Evolutionary conservation across 2,329 filamentous ascomycete genomes (phyloP).

Genomic region (Ophiostoma novo-ulmi): DNA sequence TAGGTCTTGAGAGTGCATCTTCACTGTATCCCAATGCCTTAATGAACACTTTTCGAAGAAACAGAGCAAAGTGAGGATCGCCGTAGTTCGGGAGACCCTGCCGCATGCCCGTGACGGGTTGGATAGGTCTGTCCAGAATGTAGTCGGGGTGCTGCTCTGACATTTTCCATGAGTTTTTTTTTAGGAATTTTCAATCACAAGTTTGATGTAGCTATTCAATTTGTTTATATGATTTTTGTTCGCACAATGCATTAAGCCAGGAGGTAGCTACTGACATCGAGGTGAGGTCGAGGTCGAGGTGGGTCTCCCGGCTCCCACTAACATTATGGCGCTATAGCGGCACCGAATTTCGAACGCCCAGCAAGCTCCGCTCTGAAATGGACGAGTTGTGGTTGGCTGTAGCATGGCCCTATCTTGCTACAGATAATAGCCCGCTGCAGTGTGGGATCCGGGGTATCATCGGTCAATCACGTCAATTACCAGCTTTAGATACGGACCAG

Average conservation of each 20-base stretch:
- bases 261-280: background rate
- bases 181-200: background rate
- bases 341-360: background rate
- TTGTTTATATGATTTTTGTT: too few species aligned
- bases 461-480: background rate
- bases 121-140: conserved; percentile 51
- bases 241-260: background rate
- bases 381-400: background rate
- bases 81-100: conserved; percentile 65
- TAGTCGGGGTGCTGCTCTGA: conserved; percentile 51
- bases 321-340: conserved; percentile 21
- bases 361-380: background rate
- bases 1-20: conserved; percentile 63
- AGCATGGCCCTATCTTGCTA: background rate
- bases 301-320: background rate
- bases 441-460: conserved; percentile 2
- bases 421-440: background rate
- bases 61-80: conserved; percentile 69
- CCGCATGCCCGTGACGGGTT: conserved; percentile 45
- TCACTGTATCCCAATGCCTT: conserved; percentile 71
- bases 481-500: background rate
- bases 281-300: background rate
- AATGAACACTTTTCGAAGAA: conserved; percentile 71
- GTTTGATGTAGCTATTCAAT: background rate
- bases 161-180: background rate